phyloP scores from a whole-genome alignment of 306 rosid genomes.

The Cucumis melo region DNA sequence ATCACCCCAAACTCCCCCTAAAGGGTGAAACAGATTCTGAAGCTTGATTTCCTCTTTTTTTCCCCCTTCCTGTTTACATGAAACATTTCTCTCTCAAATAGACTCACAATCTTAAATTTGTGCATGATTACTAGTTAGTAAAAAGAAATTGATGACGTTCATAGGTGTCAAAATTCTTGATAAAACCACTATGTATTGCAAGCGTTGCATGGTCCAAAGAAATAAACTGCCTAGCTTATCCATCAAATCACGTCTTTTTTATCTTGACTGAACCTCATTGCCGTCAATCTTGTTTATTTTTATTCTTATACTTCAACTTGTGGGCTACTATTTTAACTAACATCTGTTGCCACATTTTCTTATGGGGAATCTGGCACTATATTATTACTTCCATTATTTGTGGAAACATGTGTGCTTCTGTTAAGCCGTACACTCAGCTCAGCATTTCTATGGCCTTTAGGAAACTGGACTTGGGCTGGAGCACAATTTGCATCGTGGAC shows the following conservation, averaged over 20 bases:
- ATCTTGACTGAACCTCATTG: background rate
- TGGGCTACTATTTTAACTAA: background rate
- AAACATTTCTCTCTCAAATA: background rate
- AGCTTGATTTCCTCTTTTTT: background rate
- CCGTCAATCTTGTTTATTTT: background rate
- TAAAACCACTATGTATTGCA: background rate
- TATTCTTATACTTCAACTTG: background rate
- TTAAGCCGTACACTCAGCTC: conserved; percentile 1
- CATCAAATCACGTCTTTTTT: background rate
- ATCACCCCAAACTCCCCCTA: too few species aligned
- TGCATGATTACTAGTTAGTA: background rate
- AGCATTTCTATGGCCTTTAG: conserved; percentile 30
- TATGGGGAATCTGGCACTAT: background rate
- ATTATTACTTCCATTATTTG: background rate
- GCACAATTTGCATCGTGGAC: conserved; percentile 92
- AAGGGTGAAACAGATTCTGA: background rate
- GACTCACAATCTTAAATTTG: background rate
- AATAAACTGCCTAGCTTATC: background rate
- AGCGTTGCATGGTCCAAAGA: background rate
- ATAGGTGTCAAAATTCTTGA: background rate
- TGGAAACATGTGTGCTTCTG: conserved; percentile 1
- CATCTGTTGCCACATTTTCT: background rate
- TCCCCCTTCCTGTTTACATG: background rate
- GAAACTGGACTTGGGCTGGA: conserved; percentile 76
- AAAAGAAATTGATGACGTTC: background rate